Evolutionary conservation across 768 basidiomycete genomes (phyloP).

Genomic region (Psilocybe azurescens): DNA sequence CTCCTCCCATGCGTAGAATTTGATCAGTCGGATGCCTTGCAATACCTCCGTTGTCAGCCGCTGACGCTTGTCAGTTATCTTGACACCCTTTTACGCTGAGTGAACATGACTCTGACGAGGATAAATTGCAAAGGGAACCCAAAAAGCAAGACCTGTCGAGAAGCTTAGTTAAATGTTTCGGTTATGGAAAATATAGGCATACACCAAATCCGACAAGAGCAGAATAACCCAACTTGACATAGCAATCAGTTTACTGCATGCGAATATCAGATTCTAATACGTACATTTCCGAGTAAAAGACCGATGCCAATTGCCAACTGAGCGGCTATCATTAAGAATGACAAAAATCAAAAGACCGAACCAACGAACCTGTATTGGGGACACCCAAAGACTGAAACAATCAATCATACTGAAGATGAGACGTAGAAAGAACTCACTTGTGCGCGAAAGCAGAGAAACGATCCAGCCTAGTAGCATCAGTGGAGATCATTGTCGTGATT

Average conservation of each 20-base stretch:
- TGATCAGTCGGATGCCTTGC: conserved; percentile 70
- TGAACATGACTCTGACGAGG: conserved; percentile 58
- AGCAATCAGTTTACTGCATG: neutral
- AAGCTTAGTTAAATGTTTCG: neutral
- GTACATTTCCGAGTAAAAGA: conserved; percentile 62
- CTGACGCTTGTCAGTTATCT: conserved; percentile 70
- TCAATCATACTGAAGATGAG: conserved; percentile 2
- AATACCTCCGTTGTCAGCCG: conserved; percentile 70
- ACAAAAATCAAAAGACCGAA: neutral
- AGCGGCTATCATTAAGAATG: neutral
- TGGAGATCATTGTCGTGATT: conserved; percentile 74
- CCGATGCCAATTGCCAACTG: conserved; percentile 65
- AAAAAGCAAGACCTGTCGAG: conserved; percentile 50
- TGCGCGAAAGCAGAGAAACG: conserved; percentile 48
- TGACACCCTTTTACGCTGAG: conserved; percentile 61
- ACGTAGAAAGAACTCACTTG: conserved; percentile 34
- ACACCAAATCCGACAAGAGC: conserved; percentile 67
- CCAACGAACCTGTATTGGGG: conserved; percentile 56
- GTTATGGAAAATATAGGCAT: conserved; percentile 13
- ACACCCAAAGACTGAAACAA: conserved; percentile 56
- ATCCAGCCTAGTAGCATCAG: conserved; percentile 65
- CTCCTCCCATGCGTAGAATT: conserved; percentile 64
- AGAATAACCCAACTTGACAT: conserved; percentile 64
- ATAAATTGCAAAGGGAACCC: conserved; percentile 64
- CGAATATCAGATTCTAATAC: conserved; percentile 20